Evolutionary conservation across 2,329 filamentous ascomycete genomes (phyloP).

Genomic region (Amauroascus niger): DNA sequence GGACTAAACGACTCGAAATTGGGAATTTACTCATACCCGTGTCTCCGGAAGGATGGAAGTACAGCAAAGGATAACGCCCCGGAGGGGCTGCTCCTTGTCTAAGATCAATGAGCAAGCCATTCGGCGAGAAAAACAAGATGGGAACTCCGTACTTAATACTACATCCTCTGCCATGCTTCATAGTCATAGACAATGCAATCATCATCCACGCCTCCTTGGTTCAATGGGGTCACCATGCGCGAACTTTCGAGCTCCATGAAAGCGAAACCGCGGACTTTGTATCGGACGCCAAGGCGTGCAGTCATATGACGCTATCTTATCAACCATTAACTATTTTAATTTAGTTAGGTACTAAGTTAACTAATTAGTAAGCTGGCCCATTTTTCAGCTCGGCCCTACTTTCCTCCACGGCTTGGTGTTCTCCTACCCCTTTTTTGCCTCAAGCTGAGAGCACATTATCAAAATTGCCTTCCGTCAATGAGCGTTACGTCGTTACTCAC

Average conservation of each 20-base stretch:
- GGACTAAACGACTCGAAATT: not conserved
- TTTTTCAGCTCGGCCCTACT: not conserved
- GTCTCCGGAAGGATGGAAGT: slow-evolving; percentile 73
- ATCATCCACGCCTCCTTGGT: not conserved
- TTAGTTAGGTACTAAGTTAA: too few species aligned
- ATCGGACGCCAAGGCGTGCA: not conserved
- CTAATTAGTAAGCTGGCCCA: too few species aligned
- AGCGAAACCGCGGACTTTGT: not conserved
- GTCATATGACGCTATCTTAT: slow-evolving; percentile 9
- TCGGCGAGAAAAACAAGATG: not conserved
- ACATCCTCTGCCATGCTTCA: slow-evolving; percentile 35
- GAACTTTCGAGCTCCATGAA: not conserved
- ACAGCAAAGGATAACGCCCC: slow-evolving; percentile 71
- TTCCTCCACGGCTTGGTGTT: too few species aligned
- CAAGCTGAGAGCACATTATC: too few species aligned
- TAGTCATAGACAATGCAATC: slow-evolving; percentile 20
- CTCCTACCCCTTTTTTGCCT: too few species aligned
- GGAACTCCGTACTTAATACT: slow-evolving; percentile 27
- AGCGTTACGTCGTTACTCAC: too few species aligned
- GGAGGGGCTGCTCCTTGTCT: slow-evolving; percentile 55
- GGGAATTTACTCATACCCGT: slow-evolving; percentile 47
- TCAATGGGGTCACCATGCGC: not conserved
- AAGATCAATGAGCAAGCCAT: slow-evolving; percentile 18
- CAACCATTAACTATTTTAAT: too few species aligned
- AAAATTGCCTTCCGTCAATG: too few species aligned